Base-by-base conservation (phyloP, 345 rosid species). In the Punica granatum region DNA sequence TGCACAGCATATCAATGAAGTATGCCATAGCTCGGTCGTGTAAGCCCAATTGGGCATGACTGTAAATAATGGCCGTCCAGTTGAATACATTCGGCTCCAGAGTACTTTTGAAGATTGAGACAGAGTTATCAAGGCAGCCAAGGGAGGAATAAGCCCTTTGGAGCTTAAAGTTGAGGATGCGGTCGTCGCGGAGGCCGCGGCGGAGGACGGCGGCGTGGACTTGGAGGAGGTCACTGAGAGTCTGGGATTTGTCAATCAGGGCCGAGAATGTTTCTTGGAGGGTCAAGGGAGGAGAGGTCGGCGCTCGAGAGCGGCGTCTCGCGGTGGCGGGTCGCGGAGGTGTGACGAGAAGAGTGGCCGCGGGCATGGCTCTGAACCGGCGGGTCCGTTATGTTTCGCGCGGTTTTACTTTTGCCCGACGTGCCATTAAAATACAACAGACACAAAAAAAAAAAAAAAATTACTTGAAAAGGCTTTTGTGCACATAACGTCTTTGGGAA, bases 131-230 rank as follows among this genome's bases (percentile, higher is more conserved):
- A 41, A 85, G 81, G 70, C 72, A 74, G 63, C 84, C 81, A 56
- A 72, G 74, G 25, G 88, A 84, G 70, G 96, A 85, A 80, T 88
- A 92, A 36, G 96, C 82, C 46, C 96, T 92, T 59, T 83, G 95
- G 64, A 92, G 98, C 81, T 87, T 87, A 79, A 92, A 88, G 70
- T 76, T 86, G 62, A 88, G 75, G 67, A 83, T 71, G 36, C 77
- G 90, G 77, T 84, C 73, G 35, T 62, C 67, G 74, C 75, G 78
- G 74, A 92, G 79, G 63, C 75, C 73, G 73, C 82, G 88, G 66
- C 85, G 92, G 70, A 83, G 85, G 73, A 88, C 81, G 67, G 76
- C 81, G 8, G 89, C 93, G 78, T 93, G 98, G 81, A 88, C 80
- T 80, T 80, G 89, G 66, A 73, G 79, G 37, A 84, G 63, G 36